Evolutionary conservation across 805 yeast species (phyloP).

Genomic region (Candida gorgasii): DNA sequence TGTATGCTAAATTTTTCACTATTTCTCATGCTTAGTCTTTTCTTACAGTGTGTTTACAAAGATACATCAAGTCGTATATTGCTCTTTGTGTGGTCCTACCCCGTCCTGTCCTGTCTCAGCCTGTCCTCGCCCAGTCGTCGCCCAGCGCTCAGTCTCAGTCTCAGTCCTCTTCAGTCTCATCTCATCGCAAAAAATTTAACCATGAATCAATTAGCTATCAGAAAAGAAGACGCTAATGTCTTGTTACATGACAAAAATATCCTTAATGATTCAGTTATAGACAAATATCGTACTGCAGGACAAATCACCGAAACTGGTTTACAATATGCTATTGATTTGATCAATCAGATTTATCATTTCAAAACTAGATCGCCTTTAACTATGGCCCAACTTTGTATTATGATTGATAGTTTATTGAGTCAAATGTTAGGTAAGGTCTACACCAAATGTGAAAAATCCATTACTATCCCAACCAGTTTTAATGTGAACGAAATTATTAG

Average conservation of each 20-base stretch:
- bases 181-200: conserved; percentile 7
- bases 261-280: conserved; percentile 59
- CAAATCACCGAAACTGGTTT: conserved; percentile 84
- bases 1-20: no score
- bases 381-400: conserved; percentile 71
- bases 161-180: no score
- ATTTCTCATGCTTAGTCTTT: no score
- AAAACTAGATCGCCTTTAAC: conserved; percentile 44
- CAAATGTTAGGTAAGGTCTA: conserved; percentile 61
- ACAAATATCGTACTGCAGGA: conserved; percentile 87
- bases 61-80: no score
- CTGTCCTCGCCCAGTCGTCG: no score
- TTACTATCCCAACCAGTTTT: conserved; percentile 87
- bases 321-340: conserved; percentile 60
- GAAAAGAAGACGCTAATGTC: conserved; percentile 71
- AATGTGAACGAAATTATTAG: conserved; percentile 76
- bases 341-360: conserved; percentile 73
- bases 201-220: conserved; percentile 61
- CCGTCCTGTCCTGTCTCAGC: no score
- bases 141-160: no score
- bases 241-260: conserved; percentile 73
- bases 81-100: no score
- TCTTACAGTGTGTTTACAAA: no score
- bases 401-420: conserved; percentile 75
- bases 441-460: conserved; percentile 79